Evolutionary conservation across 2,329 filamentous ascomycete species (phyloP), one percentile per base, ranked within the genome.

Genomic region (Penicillium nordicum): DNA sequence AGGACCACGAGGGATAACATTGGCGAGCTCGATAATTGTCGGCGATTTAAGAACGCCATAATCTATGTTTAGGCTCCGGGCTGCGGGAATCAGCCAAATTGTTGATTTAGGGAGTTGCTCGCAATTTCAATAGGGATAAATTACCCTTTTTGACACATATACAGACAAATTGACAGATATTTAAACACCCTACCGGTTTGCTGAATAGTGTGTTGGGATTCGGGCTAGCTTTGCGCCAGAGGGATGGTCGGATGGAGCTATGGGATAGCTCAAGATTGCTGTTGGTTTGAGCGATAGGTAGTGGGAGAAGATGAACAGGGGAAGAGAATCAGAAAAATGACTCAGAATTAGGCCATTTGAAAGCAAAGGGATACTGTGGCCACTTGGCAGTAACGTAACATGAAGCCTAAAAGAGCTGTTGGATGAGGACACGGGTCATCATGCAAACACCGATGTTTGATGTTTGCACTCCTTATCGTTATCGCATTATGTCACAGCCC

Each of bases 1-100:
- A 85, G 65, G 47, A 82, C 65, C 14, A 80, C 65, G 56, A 80
- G 68, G 57, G 76, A 75, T 23, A 78, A 69, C 50, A 76, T 57
- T 21, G 72, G 65, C 23, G 71, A 69, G 46, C 67, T 63, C 18
- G 64, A 58, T 57, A 60, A 61, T 50, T 65, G 66, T 60, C 64
- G 67, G 50, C 67, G 69, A 64, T 64, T 61, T 45, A 62, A 59
- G 57, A 55, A 57, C 63, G 68, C 67, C 72, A 75, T 75, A 60
- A 52, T 71, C 57, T 66, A 62, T 67, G 49, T 61, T 48, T 62
- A 30, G 53, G 59, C 58, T 64, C 63, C 54, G 55, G 48, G 62
- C 61, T 68, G 57, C 46, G 30, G 41, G 29, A 55, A 53, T 64
- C 21, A 66, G 64, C 30, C n/a, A 48, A 42, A 16, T 46, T 9